Evolutionary conservation across 768 basidiomycete species (phyloP), one percentile per base, ranked within the genome.

Genomic region (button mushroom (Agaricus bisporus)): DNA sequence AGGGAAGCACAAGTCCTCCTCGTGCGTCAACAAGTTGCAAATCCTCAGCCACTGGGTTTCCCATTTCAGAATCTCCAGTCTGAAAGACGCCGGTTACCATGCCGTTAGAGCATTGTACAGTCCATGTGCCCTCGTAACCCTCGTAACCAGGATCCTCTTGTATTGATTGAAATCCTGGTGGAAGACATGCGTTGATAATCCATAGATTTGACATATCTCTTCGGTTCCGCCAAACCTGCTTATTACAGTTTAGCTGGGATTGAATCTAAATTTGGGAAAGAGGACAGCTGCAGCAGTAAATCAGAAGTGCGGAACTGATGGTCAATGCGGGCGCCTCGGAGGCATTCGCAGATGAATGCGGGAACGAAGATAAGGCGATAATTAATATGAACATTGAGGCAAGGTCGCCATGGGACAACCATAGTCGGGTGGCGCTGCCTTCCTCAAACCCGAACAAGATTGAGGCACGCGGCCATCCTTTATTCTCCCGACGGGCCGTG

Each of bases 1-100:
- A 70, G 47, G 70, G 70, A 32, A 73, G 54, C 61, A 72, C 58
- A 56, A 73, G 44, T 55, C 67, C 62, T 36, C 70, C 68, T 42
- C 62, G 58, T 35, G 65, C 68, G 51, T 64, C 61, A 11, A 54
- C 38, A 42, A 63, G 54, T 49, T 56, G 44, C 36, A 56, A 43
- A 29, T 32, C 41, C 15, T 48, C 41, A 50, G 17, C 22, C 17
- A 50, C 48, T 49, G 38, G 47, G 46, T 26, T 44, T 14, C 38
- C 48, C 41, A 35, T 45, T 5, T 26, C 46, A 10, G 39, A 18
- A 28, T 41, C 38, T 6, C 36, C 38, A 8, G 39, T 54, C 26
- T 20, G 46, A 29, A 54, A 55, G 56, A 65, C 51, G 10, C 51
- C 57, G 25, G 43, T 18, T 18, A 64, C 59, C 47, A 58, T 51